Base-by-base conservation (phyloP, 139 green algal genomes). In the Haematococcus sp. region DNA sequence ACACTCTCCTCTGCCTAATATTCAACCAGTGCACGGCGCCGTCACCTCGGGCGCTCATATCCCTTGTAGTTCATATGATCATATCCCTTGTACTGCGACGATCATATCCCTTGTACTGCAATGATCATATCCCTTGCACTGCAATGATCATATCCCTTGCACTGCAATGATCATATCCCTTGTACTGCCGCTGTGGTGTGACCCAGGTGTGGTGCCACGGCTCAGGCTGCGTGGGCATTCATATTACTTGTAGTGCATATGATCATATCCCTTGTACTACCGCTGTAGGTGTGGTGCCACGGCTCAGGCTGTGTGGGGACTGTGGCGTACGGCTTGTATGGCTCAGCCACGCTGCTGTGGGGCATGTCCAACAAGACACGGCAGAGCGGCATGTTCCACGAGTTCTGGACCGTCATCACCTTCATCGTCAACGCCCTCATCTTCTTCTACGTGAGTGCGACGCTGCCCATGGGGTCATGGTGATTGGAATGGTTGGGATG, bases 311-410 rank as follows among this genome's bases (percentile, higher is more conserved):
- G 93, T 20, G 91, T 96, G 61, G 88, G 84, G 25, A 83, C 94
- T 1, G 93, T 94, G 13, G 89, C 92, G 11, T 97, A 90, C 78
- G 93, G 93, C 0, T 79, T 97, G 60, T 94, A 92, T 44, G 93
- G 92, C 33, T 85, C 83, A 32, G 80, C 85, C 15, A 94, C 85
- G 13, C 82, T 82, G 43, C 81, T 90, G 34, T 93, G 82, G 77
- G 87, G 90, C 71, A 89, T 94, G 52, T 81, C 60, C 32, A 79
- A 78, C 2, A 89, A 88, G 76, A 66, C 78, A 1, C 66, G 78
- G 13, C 33, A 77, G 11, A 60, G 15, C 16, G 55, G 63, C 63
- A 78, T 81, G 30, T 89, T 89, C 49, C 22, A 7, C 0, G 33
- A 70, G 25, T 89, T 89, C 58, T 91, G 88, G 81, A 72, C 88